phyloP scores from a whole-genome alignment of 2,329 filamentous ascomycete species.

The Ophiocordyceps camponoti-saundersi region DNA sequence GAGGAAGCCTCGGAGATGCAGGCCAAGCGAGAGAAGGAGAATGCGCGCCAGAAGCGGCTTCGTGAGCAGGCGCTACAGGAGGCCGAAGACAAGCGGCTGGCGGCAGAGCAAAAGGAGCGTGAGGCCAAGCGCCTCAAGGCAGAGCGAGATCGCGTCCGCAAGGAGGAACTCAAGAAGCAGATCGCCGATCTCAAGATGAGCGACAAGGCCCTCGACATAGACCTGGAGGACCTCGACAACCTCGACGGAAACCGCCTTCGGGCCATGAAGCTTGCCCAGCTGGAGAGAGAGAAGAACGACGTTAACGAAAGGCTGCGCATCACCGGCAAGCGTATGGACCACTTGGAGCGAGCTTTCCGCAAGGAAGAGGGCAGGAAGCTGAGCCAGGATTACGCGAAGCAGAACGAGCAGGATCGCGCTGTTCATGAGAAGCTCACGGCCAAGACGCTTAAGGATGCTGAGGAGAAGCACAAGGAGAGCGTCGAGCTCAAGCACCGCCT shows the following conservation, averaged over 20 bases:
- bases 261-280: slow-evolving; percentile 83
- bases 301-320: slow-evolving; percentile 80
- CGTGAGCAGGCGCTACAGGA: slow-evolving; percentile 79
- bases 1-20: slow-evolving; percentile 81
- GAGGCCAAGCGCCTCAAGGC: slow-evolving; percentile 73
- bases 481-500: slow-evolving; percentile 90
- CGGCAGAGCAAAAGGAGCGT: slow-evolving; percentile 84
- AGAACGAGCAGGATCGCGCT: slow-evolving; percentile 61
- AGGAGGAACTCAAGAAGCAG: slow-evolving; percentile 87
- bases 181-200: slow-evolving; percentile 82
- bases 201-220: slow-evolving; percentile 59
- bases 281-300: slow-evolving; percentile 96
- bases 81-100: slow-evolving; percentile 73
- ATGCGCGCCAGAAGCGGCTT: slow-evolving; percentile 71
- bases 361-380: slow-evolving; percentile 93
- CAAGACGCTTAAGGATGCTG: slow-evolving; percentile 62
- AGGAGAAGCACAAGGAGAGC: slow-evolving; percentile 81
- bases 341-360: slow-evolving; percentile 90
- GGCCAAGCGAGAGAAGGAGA: slow-evolving; percentile 81
- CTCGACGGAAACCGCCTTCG: slow-evolving; percentile 83
- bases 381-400: slow-evolving; percentile 65
- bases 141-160: slow-evolving; percentile 77
- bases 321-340: slow-evolving; percentile 89
- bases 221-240: slow-evolving; percentile 65
- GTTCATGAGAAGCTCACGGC: slow-evolving; percentile 66